Percentiles rank a stretch among this genome's conserved stretches.
These are phyloP conservation scores for Spinacia oleracea DNA, from an alignment of 179 eudicot genomes.

Conservation along the genomic window DNA sequence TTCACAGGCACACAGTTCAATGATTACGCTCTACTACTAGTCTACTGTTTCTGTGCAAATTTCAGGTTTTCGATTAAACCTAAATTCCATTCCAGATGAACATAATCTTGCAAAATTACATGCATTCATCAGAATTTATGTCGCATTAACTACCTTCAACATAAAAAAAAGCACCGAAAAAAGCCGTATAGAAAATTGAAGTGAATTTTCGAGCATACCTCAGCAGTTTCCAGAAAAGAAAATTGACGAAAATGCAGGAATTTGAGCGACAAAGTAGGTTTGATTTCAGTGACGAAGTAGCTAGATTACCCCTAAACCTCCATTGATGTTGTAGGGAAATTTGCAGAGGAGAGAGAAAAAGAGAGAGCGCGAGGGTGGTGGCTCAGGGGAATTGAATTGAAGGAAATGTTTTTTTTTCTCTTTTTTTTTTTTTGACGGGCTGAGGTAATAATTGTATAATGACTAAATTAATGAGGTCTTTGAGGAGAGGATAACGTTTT, in stretches of 20 bases:
- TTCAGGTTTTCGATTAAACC: not conserved
- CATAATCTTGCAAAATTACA: not conserved
- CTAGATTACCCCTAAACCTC: not conserved
- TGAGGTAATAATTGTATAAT: no score
- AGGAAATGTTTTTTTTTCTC: no score
- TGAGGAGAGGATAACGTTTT: no score
- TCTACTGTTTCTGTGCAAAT: not conserved
- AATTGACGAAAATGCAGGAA: not conserved
- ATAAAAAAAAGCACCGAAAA: not conserved
- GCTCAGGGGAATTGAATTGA: no score
- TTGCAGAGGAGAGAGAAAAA: conserved; percentile 7
- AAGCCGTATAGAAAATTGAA: not conserved
- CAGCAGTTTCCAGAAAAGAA: not conserved
- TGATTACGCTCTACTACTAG: not conserved
- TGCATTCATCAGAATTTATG: not conserved
- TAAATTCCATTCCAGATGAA: not conserved
- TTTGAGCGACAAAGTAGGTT: not conserved
- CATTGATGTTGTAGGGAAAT: not conserved
- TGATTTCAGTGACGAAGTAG: not conserved
- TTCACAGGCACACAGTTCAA: not conserved
- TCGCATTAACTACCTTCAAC: not conserved
- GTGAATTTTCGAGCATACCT: not conserved
- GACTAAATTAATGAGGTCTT: no score
- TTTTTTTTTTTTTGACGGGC: no score
- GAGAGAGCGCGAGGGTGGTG: no score